A percentile compares a stretch with the other conserved stretches of the same genome.
phyloP scores from a whole-genome alignment of 1,139 yeast genomes.

The Suhomyces coccinellae region DNA sequence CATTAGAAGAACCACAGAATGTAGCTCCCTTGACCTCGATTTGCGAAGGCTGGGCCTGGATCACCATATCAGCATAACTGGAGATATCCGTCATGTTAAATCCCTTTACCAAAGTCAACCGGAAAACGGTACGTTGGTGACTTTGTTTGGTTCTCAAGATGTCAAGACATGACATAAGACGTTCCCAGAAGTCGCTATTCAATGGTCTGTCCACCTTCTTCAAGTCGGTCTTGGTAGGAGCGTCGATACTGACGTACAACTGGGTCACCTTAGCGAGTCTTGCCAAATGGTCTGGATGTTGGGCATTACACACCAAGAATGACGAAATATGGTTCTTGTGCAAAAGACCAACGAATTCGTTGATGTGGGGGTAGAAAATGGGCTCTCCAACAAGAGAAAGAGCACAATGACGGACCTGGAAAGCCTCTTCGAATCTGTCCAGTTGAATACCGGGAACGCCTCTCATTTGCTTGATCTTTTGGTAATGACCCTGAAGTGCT shows the following conservation, averaged over 20 bases:
- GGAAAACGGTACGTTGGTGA: conserved; percentile 87
- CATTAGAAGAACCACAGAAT: conserved; percentile 80
- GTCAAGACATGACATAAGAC: conserved; percentile 77
- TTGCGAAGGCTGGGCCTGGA: conserved; percentile 78
- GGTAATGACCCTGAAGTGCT: conserved; percentile 85
- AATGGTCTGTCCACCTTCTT: conserved; percentile 86
- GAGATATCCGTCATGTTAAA: conserved; percentile 81
- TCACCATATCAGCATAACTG: conserved; percentile 90
- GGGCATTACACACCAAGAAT: conserved; percentile 92
- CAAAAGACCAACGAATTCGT: conserved; percentile 76
- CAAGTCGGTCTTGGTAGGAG: conserved; percentile 77
- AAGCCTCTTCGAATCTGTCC: conserved; percentile 88
- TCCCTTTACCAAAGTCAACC: conserved; percentile 88
- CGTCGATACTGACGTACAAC: conserved; percentile 89
- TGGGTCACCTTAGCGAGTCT: conserved; percentile 78
- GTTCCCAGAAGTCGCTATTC: conserved; percentile 90
- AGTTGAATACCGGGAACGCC: conserved; percentile 95
- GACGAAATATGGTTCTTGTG: conserved; percentile 80
- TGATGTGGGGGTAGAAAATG: conserved; percentile 87
- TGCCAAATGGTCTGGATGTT: conserved; percentile 83
- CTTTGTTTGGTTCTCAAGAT: conserved; percentile 69
- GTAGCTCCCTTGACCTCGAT: conserved; percentile 95
- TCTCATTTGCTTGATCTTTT: conserved; percentile 88
- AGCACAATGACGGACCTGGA: conserved; percentile 87
- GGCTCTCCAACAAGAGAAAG: conserved; percentile 93